Evolutionary conservation across 805 yeast genomes (phyloP).

Genomic region (Candida silvatica): DNA sequence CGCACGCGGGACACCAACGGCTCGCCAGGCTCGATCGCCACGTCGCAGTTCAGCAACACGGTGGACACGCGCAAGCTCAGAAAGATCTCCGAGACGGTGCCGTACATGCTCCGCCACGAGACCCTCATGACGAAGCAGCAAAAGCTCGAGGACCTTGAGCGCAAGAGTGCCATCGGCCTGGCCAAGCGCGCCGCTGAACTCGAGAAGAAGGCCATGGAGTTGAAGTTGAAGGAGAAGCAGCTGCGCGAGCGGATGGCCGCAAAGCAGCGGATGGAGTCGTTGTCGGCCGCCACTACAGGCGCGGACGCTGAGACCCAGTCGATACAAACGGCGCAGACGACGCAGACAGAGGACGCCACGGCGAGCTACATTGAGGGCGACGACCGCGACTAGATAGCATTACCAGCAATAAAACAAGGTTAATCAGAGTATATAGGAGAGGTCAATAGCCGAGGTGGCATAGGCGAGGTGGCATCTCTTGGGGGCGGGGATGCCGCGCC

Average conservation of each 20-base stretch:
- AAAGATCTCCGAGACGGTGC: constrained; percentile 76
- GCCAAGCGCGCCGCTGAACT: constrained; percentile 67
- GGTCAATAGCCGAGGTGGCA: too few relatives aligned
- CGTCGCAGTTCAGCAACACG: constrained; percentile 15
- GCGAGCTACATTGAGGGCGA: too few relatives aligned
- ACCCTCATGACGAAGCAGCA: constrained; percentile 67
- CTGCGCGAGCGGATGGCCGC: constrained; percentile 30
- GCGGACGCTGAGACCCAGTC: too few relatives aligned
- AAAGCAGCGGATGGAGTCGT: too few relatives aligned
- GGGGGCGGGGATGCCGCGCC: too few relatives aligned
- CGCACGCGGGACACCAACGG: background rate
- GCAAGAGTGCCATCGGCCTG: constrained; percentile 66
- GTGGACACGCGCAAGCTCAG: constrained; percentile 54
- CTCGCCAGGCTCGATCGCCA: constrained; percentile 2
- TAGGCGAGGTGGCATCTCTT: too few relatives aligned
- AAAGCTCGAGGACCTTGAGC: constrained; percentile 71
- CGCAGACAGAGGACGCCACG: too few relatives aligned
- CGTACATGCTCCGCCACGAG: constrained; percentile 76
- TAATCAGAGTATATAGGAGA: too few relatives aligned
- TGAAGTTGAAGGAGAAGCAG: constrained; percentile 56
- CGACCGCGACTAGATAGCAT: too few relatives aligned
- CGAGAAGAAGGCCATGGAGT: constrained; percentile 65
- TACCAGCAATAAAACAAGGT: too few relatives aligned
- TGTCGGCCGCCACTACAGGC: background rate
- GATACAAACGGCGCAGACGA: too few relatives aligned